Conservation (phyloP, 2,329 filamentous ascomycete genomes). For the Juglanconis oblonga region DNA sequence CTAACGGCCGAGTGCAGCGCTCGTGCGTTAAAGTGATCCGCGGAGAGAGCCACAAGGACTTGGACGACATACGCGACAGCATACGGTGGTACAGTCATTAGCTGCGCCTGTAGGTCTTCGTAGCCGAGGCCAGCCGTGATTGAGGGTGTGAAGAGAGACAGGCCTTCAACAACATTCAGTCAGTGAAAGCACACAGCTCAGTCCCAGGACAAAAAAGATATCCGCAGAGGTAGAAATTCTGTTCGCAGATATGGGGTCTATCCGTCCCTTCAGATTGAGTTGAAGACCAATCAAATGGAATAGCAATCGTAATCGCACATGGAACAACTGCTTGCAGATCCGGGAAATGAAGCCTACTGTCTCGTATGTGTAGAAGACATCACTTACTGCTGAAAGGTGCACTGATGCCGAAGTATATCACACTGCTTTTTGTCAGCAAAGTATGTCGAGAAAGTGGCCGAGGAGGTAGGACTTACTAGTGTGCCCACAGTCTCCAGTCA, state of each 20-base stretch:
- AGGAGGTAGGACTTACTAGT: constrained; percentile 36
- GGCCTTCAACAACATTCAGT: too few species aligned
- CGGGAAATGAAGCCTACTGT: too few species aligned
- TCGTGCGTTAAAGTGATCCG: constrained; percentile 59
- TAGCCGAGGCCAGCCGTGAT: constrained; percentile 46
- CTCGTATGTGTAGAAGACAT: too few species aligned
- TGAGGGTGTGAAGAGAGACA: constrained; percentile 30
- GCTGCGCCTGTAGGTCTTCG: constrained; percentile 49
- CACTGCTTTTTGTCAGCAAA: background rate
- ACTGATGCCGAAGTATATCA: constrained; percentile 34
- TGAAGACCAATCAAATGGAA: too few species aligned
- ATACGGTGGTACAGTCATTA: constrained; percentile 68
- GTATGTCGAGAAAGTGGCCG: too few species aligned
- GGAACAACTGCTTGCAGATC: too few species aligned
- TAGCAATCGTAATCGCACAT: too few species aligned
- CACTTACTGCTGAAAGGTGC: constrained; percentile 30
- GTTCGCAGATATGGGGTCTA: too few species aligned
- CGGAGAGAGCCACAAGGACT: constrained; percentile 53
- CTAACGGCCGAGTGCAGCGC: constrained; percentile 41
- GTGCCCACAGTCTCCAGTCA: constrained; percentile 63
- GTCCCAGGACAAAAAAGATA: too few species aligned
- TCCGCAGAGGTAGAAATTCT: too few species aligned
- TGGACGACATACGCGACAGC: constrained; percentile 44
- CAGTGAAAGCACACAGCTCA: too few species aligned
- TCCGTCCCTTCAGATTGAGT: too few species aligned